Percentiles rank a stretch among this genome's conserved stretches.
Conservation (phyloP, 192 early-diverging fungal species). For the Podila minutissima region DNA sequence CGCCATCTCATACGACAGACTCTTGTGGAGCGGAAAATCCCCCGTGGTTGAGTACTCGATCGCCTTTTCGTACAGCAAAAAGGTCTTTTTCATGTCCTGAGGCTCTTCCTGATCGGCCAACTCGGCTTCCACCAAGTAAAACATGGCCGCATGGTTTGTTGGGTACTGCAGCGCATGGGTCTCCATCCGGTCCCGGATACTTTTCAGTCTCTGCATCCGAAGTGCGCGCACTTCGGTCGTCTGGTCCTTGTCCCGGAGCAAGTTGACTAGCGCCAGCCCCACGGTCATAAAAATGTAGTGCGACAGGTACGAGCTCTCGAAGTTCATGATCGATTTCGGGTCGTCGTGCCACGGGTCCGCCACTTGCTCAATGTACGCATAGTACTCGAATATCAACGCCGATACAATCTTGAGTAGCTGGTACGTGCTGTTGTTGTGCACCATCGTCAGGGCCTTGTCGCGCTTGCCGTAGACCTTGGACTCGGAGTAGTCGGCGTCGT, state of each 20-base stretch:
- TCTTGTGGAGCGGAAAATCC: constrained; percentile 41
- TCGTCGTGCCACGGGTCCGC: constrained; percentile 46
- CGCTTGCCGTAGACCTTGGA: constrained; percentile 5
- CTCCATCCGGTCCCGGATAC: constrained; percentile 20
- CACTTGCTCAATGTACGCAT: constrained; percentile 21
- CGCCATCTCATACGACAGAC: constrained; percentile 32
- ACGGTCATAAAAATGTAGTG: constrained; percentile 33
- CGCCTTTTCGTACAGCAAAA: constrained; percentile 41
- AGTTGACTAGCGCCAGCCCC: constrained; percentile 14
- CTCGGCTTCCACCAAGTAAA: constrained; percentile 42
- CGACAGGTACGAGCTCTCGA: constrained; percentile 38
- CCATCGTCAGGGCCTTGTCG: constrained; percentile 9
- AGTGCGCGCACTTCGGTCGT: not conserved
- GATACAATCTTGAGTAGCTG: constrained; percentile 39
- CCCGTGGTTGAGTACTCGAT: constrained; percentile 29
- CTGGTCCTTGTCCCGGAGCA: constrained; percentile 21
- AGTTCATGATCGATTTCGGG: constrained; percentile 48
- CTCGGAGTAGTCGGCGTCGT: constrained; percentile 34
- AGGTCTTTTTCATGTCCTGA: constrained; percentile 10
- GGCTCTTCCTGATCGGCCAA: constrained; percentile 25
- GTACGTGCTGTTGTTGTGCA: constrained; percentile 47
- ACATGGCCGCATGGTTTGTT: constrained; percentile 49
- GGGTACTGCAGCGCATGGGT: constrained; percentile 22
- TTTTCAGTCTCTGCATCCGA: constrained; percentile 8
- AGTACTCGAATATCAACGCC: constrained; percentile 34